These are phyloP conservation scores for Eimeria tenella DNA, from an alignment of 169 alveolate species.

Conservation along the genomic window DNA sequence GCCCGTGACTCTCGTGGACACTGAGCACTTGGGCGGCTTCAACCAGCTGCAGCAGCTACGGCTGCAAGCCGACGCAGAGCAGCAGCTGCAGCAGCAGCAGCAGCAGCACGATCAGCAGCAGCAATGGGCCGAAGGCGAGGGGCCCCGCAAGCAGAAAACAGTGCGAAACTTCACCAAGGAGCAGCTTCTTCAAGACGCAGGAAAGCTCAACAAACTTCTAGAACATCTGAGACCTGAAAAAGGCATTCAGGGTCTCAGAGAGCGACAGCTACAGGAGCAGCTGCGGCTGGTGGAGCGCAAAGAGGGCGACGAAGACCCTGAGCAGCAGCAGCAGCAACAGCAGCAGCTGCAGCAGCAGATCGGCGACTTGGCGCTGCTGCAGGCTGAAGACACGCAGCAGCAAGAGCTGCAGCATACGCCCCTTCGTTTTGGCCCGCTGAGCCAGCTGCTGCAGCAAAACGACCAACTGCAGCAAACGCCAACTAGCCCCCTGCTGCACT, in stretches of 20 bases:
- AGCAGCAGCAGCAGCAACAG: background rate
- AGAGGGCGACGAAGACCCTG: background rate
- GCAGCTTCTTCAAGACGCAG: conserved; percentile 25
- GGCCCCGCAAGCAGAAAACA: conserved; percentile 53
- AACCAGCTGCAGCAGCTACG: conserved; percentile 71
- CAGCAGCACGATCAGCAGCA: conserved; percentile 34
- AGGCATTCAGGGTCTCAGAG: conserved; percentile 23
- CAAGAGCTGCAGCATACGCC: background rate
- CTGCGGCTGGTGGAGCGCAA: background rate
- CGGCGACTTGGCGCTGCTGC: background rate
- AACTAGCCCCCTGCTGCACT: background rate
- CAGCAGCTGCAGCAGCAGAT: background rate
- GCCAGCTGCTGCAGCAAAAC: background rate
- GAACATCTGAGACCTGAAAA: conserved; percentile 9
- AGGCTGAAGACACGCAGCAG: background rate
- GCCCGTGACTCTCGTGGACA: conserved; percentile 14
- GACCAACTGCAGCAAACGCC: background rate
- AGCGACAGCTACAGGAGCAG: conserved; percentile 39
- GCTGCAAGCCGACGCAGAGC: conserved; percentile 39
- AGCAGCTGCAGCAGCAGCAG: conserved; percentile 46
- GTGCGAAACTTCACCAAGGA: conserved; percentile 10
- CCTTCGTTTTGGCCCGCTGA: background rate
- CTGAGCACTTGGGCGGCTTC: conserved; percentile 54
- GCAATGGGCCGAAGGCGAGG: conserved; percentile 29
- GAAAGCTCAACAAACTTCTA: background rate